Percentiles rank a stretch among this genome's conserved stretches.
phyloP scores from a whole-genome alignment of 257 asterid species.

The Linaria vulgaris region DNA sequence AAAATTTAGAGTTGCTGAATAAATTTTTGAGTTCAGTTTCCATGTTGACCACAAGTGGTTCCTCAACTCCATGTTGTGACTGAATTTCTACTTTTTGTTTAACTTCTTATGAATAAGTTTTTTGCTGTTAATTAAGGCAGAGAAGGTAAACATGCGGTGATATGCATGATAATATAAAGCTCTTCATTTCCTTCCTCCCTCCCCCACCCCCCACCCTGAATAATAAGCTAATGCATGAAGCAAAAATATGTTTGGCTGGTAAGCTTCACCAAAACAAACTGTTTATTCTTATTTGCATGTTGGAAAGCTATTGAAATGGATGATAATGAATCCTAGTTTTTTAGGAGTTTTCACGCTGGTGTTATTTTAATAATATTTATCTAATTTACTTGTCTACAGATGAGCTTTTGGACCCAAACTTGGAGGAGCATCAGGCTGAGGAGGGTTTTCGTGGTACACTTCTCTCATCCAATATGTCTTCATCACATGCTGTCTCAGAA shows the following conservation, averaged over 20 bases:
- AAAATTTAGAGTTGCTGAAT: neutral
- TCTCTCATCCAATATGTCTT: constrained; percentile 69
- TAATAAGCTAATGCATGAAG: neutral
- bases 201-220: too few relatives aligned
- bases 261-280: neutral
- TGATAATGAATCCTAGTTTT: neutral
- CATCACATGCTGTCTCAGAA: constrained; percentile 63
- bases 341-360: neutral
- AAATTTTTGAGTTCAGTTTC: neutral
- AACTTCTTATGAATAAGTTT: too few relatives aligned
- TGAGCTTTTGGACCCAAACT: constrained; percentile 74
- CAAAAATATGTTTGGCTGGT: neutral
- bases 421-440: constrained; percentile 54
- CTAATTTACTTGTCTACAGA: constrained; percentile 46
- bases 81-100: too few relatives aligned
- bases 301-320: neutral
- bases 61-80: too few relatives aligned
- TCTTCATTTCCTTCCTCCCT: too few relatives aligned
- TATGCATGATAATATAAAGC: too few relatives aligned
- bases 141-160: too few relatives aligned
- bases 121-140: too few relatives aligned
- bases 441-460: constrained; percentile 97
- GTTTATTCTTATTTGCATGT: neutral
- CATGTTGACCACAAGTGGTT: too few relatives aligned
- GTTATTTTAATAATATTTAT: constrained; percentile 14